Conservation (phyloP, 2,329 filamentous ascomycete species). For the Fusarium continuum region DNA sequence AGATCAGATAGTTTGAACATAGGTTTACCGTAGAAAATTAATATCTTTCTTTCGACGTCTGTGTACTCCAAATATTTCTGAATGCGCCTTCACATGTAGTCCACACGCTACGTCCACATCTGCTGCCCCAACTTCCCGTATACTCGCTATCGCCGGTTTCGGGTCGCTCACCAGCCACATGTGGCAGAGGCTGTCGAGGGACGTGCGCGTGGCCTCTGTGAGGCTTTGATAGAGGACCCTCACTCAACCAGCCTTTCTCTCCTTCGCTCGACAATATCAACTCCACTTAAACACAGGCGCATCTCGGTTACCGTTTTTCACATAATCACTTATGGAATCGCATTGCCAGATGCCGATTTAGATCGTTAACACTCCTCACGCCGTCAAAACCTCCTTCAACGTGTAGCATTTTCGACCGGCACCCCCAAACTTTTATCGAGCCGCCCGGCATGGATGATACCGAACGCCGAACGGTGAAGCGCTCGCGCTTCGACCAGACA, state of each 20-base stretch:
- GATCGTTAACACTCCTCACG: background rate
- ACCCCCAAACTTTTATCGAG: background rate
- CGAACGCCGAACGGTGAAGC: slow-evolving; percentile 77
- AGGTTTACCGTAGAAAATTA: background rate
- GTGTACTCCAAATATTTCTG: background rate
- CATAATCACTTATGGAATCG: slow-evolving; percentile 1
- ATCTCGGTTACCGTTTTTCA: slow-evolving; percentile 29
- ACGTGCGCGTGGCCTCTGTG: slow-evolving; percentile 17
- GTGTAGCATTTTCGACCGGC: background rate
- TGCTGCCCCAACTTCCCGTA: slow-evolving; percentile 1
- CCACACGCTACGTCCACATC: background rate
- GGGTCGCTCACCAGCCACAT: slow-evolving; percentile 23
- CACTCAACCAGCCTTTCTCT: slow-evolving; percentile 29
- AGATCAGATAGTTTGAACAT: background rate
- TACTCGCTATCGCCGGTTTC: slow-evolving; percentile 16
- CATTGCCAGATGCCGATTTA: background rate
- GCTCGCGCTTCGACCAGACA: slow-evolving; percentile 93
- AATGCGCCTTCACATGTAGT: background rate
- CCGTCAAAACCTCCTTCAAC: background rate
- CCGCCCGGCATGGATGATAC: slow-evolving; percentile 71
- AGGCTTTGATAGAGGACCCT: slow-evolving; percentile 8
- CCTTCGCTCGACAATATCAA: slow-evolving; percentile 12
- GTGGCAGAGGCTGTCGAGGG: slow-evolving; percentile 25
- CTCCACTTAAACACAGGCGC: slow-evolving; percentile 33
- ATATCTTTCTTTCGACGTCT: background rate